phyloP scores from a whole-genome alignment of 1,284 basidiomycete genomes.

The Entoloma clypeatum region DNA sequence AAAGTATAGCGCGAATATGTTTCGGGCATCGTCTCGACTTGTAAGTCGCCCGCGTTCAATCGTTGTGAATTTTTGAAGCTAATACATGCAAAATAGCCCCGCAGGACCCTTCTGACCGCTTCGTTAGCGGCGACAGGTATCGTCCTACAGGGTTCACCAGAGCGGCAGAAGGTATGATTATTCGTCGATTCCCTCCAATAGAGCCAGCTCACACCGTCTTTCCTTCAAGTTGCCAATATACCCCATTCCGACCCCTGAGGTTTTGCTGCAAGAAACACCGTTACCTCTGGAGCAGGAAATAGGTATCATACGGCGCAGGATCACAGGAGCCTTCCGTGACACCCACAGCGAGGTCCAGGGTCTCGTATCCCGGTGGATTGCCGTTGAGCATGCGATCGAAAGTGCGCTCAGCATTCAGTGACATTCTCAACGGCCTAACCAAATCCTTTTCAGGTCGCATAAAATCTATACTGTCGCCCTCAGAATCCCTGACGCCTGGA shows the following conservation, averaged over 20 bases:
- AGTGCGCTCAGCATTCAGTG: slow-evolving; percentile 46
- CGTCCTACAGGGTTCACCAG: slow-evolving; percentile 24
- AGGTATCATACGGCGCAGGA: slow-evolving; percentile 56
- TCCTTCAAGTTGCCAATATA: slow-evolving; percentile 74
- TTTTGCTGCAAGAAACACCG: slow-evolving; percentile 70
- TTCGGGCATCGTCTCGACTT: slow-evolving; percentile 18
- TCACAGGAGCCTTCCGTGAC: slow-evolving; percentile 50
- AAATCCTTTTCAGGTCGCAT: slow-evolving; percentile 55
- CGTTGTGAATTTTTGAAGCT: not conserved
- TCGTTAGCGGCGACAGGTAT: slow-evolving; percentile 28
- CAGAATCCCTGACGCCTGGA: slow-evolving; percentile 83
- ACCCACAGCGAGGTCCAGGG: slow-evolving; percentile 64
- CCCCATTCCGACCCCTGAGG: slow-evolving; percentile 50
- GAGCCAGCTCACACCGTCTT: too few relatives aligned
- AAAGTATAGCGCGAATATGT: slow-evolving; percentile 17
- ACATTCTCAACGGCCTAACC: slow-evolving; percentile 1
- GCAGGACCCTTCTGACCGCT: slow-evolving; percentile 30
- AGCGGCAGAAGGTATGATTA: slow-evolving; percentile 28
- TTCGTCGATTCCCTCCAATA: not conserved
- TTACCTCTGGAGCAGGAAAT: slow-evolving; percentile 73
- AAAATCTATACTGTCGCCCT: slow-evolving; percentile 73
- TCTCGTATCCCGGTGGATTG: slow-evolving; percentile 76
- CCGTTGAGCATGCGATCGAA: slow-evolving; percentile 77
- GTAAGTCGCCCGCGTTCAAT: slow-evolving; percentile 4
- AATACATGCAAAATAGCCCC: slow-evolving; percentile 23